phyloP scores from a whole-genome alignment of 768 basidiomycete genomes.

The Phanerochaete carnosa region DNA sequence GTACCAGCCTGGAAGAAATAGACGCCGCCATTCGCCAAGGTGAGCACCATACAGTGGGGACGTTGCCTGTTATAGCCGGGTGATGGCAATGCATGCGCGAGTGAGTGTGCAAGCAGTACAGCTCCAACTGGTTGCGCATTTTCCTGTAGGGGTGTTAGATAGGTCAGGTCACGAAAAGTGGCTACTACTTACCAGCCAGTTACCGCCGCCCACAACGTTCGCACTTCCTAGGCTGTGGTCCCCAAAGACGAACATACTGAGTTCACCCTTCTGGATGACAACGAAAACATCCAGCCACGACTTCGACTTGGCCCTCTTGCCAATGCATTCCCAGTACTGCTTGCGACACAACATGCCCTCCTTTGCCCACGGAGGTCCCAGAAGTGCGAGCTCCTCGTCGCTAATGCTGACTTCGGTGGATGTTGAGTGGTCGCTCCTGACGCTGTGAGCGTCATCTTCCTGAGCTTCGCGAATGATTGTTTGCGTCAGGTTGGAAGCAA shows the following conservation, averaged over 20 bases:
- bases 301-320: constrained; percentile 85
- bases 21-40: constrained; percentile 83
- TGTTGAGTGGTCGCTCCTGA: constrained; percentile 57
- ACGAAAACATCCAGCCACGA: constrained; percentile 94
- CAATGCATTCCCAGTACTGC: constrained; percentile 86
- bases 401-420: constrained; percentile 83
- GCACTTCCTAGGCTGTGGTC: constrained; percentile 59
- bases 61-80: constrained; percentile 91
- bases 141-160: constrained; percentile 46
- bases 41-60: constrained; percentile 93
- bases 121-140: constrained; percentile 86
- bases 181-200: constrained; percentile 83
- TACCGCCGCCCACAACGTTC: constrained; percentile 87
- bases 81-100: constrained; percentile 83
- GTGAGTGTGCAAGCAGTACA: constrained; percentile 80
- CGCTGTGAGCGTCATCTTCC: constrained; percentile 82
- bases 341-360: constrained; percentile 96
- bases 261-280: constrained; percentile 90
- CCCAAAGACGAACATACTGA: constrained; percentile 96
- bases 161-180: background rate
- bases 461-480: constrained; percentile 95
- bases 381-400: constrained; percentile 92
- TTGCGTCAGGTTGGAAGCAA: constrained; percentile 92
- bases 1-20: constrained; percentile 99
- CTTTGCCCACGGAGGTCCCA: constrained; percentile 98